Evolutionary conservation across 805 yeast species (phyloP).

Genomic region (Lipomyces sp.): DNA sequence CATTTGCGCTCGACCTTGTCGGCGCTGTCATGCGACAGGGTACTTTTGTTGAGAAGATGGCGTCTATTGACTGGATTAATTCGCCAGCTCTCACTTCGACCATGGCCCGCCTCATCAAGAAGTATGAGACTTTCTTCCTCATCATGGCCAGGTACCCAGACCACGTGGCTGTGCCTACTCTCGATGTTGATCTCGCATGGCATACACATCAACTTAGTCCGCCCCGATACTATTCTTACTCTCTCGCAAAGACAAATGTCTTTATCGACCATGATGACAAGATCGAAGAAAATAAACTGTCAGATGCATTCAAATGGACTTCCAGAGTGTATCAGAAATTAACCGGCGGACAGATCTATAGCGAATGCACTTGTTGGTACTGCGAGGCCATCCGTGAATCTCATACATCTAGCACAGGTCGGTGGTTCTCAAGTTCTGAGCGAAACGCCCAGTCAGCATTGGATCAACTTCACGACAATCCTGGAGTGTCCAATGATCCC

Average conservation of each 20-base stretch:
- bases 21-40: slow-evolving; percentile 38
- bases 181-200: slow-evolving; percentile 38
- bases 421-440: slow-evolving; percentile 1
- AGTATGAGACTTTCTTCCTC: slow-evolving; percentile 25
- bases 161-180: slow-evolving; percentile 30
- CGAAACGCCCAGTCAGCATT: slow-evolving; percentile 1
- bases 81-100: slow-evolving; percentile 27
- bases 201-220: slow-evolving; percentile 38
- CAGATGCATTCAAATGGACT: slow-evolving; percentile 5
- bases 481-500: slow-evolving; percentile 5
- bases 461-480: slow-evolving; percentile 6
- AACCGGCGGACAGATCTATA: slow-evolving; percentile 7
- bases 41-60: slow-evolving; percentile 35
- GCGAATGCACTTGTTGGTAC: slow-evolving; percentile 12
- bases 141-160: slow-evolving; percentile 18
- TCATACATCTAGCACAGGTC: slow-evolving; percentile 1
- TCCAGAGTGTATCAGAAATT: slow-evolving; percentile 4
- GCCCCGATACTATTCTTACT: not conserved
- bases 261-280: slow-evolving; percentile 15
- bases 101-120: slow-evolving; percentile 16
- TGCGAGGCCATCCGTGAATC: slow-evolving; percentile 13
- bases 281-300: slow-evolving; percentile 1
- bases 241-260: slow-evolving; percentile 1
- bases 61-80: slow-evolving; percentile 30
- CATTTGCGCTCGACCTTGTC: slow-evolving; percentile 27